phyloP scores from a whole-genome alignment of 2,329 filamentous ascomycete genomes.

The Fusarium algeriense region DNA sequence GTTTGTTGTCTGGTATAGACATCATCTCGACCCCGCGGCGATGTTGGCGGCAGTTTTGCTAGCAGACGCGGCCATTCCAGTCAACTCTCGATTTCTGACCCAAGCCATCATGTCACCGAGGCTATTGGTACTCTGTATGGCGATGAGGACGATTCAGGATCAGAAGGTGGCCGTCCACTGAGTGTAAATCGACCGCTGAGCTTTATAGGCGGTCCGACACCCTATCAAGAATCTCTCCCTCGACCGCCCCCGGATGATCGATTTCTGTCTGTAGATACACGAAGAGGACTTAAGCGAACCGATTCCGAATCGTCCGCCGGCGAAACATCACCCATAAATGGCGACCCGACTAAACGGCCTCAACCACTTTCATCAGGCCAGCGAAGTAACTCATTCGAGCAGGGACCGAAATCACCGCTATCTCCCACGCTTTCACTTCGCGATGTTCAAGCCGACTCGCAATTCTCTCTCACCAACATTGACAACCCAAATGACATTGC shows the following conservation, averaged over 20 bases:
- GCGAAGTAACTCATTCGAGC: constrained; percentile 57
- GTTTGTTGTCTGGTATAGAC: constrained; percentile 56
- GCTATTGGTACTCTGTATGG: constrained; percentile 93
- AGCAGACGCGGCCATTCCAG: constrained; percentile 69
- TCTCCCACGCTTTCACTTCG: constrained; percentile 67
- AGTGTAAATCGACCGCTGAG: constrained; percentile 78
- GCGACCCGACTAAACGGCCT: constrained; percentile 55
- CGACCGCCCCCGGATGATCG: constrained; percentile 49
- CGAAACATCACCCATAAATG: constrained; percentile 46
- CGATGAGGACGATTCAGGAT: constrained; percentile 75
- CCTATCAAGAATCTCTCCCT: constrained; percentile 65
- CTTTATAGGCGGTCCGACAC: constrained; percentile 70
- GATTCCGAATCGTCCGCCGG: constrained; percentile 59
- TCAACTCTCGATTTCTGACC: constrained; percentile 81
- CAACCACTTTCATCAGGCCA: constrained; percentile 59
- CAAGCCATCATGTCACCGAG: constrained; percentile 93
- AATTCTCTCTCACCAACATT: constrained; percentile 90
- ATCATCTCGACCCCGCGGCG: constrained; percentile 67
- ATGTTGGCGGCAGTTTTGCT: constrained; percentile 68
- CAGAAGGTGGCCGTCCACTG: constrained; percentile 70
- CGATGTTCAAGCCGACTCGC: constrained; percentile 67
- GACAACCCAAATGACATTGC: constrained; percentile 90
- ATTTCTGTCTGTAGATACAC: constrained; percentile 53
- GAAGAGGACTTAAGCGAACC: constrained; percentile 59
- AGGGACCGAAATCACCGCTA: constrained; percentile 57